phyloP scores from a whole-genome alignment of 2,329 filamentous ascomycete genomes.

The Zymoseptoria tritici region DNA sequence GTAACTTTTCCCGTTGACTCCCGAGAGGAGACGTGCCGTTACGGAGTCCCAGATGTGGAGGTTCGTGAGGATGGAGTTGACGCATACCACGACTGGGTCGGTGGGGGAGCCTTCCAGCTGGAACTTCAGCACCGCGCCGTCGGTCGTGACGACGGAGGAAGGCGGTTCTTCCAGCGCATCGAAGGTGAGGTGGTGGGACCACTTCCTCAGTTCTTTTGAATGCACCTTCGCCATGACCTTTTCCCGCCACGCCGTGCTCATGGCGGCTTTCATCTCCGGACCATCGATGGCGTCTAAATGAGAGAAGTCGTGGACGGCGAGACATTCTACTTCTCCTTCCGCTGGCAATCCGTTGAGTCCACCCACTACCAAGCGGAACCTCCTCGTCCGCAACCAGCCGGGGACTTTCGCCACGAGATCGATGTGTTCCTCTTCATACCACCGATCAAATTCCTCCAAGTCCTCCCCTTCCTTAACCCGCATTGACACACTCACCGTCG shows the following conservation, averaged over 20 bases:
- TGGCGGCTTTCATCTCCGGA: slow-evolving; percentile 55
- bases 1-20: slow-evolving; percentile 52
- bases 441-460: slow-evolving; percentile 58
- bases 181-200: slow-evolving; percentile 72
- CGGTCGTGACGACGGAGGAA: slow-evolving; percentile 61
- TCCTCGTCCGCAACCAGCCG: slow-evolving; percentile 68
- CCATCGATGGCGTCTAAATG: slow-evolving; percentile 60
- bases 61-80: slow-evolving; percentile 73
- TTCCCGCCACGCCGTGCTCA: slow-evolving; percentile 53
- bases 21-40: slow-evolving; percentile 50
- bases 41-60: slow-evolving; percentile 76
- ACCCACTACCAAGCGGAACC: slow-evolving; percentile 60
- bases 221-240: slow-evolving; percentile 55
- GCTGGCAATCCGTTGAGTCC: slow-evolving; percentile 40
- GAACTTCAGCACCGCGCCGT: slow-evolving; percentile 64
- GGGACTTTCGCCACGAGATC: slow-evolving; percentile 64
- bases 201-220: slow-evolving; percentile 50
- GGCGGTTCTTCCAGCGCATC: slow-evolving; percentile 53
- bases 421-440: slow-evolving; percentile 70
- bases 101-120: slow-evolving; percentile 64
- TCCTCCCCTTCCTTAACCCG: slow-evolving; percentile 39
- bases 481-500: slow-evolving; percentile 20
- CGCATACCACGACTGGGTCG: slow-evolving; percentile 66
- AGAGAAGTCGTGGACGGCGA: slow-evolving; percentile 67
- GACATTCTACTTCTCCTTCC: slow-evolving; percentile 48